Conservation (phyloP, 306 rosid genomes). For the Pyrus communis region DNA sequence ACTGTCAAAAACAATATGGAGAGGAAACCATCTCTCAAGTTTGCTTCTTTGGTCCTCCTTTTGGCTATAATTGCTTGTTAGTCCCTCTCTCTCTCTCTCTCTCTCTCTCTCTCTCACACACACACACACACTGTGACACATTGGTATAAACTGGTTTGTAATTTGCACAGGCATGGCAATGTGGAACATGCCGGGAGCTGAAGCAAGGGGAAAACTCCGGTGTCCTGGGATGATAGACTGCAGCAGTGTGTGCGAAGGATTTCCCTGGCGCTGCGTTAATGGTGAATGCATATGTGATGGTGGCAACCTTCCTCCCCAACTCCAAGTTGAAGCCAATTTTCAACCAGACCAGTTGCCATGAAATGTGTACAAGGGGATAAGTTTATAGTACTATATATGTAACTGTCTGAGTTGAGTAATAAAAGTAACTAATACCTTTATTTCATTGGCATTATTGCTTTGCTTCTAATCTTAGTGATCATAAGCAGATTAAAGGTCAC, state of each 20-base stretch:
- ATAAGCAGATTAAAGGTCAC: not conserved
- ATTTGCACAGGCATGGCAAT: not conserved
- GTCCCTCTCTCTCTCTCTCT: not conserved
- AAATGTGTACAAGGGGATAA: not conserved
- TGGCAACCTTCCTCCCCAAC: not conserved
- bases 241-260: slow-evolving; percentile 15
- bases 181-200: not conserved
- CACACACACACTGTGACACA: not conserved
- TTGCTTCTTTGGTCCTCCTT: slow-evolving; percentile 1
- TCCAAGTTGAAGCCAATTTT: not conserved
- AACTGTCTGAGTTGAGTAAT: not conserved
- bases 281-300: slow-evolving; percentile 11
- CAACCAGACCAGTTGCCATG: not conserved
- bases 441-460: not conserved
- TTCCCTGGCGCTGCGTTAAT: slow-evolving; percentile 10
- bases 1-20: not conserved
- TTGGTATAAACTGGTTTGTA: not conserved
- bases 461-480: not conserved
- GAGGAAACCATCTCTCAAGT: not conserved
- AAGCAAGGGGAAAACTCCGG: slow-evolving; percentile 5
- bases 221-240: slow-evolving; percentile 20
- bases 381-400: not conserved
- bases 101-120: not conserved
- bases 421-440: not conserved
- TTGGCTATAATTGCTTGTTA: not conserved